phyloP scores from a whole-genome alignment of 2,329 filamentous ascomycete genomes.

The Stenocarpella maydis region DNA sequence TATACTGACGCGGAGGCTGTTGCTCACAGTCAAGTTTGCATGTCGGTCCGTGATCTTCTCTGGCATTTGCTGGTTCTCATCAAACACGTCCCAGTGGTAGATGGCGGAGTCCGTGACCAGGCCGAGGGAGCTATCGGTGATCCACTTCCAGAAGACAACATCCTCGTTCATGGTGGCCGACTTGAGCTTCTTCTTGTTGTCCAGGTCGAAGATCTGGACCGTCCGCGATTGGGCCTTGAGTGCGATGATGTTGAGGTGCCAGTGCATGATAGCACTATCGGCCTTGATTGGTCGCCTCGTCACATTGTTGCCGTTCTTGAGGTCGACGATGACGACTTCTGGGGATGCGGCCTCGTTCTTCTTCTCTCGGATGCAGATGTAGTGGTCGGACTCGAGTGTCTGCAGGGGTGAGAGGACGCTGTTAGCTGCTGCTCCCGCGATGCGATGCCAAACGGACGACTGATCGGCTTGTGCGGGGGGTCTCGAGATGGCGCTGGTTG shows the following conservation, averaged over 20 bases:
- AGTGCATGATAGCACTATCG: conserved; percentile 99
- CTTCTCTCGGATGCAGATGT: conserved; percentile 96
- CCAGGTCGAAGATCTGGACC: conserved; percentile 96
- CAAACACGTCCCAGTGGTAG: conserved; percentile 98
- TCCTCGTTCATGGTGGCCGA: conserved; percentile 96
- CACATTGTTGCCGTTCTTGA: conserved; percentile 97
- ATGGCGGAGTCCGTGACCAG: conserved; percentile 90
- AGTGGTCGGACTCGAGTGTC: conserved; percentile 98
- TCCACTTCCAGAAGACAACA: conserved; percentile 99
- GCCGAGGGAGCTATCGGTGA: conserved; percentile 86
- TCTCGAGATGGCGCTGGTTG: conserved; percentile 15
- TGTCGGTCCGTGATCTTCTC: conserved; percentile 96
- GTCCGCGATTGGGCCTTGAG: conserved; percentile 94
- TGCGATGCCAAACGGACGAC: not conserved
- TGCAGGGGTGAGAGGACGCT: conserved; percentile 47
- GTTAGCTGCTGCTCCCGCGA: conserved; percentile 31
- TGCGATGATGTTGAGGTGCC: conserved; percentile 93
- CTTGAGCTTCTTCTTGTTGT: conserved; percentile 94
- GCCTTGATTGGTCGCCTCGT: conserved; percentile 96
- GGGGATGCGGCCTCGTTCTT: conserved; percentile 83
- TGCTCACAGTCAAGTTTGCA: conserved; percentile 80
- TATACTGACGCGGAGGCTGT: no score
- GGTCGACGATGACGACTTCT: conserved; percentile 96
- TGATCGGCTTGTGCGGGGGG: conserved; percentile 36
- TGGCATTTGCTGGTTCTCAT: conserved; percentile 78